Evolutionary conservation across 2,329 filamentous ascomycete genomes (phyloP).

Genomic region (Mollisia scopiformis): DNA sequence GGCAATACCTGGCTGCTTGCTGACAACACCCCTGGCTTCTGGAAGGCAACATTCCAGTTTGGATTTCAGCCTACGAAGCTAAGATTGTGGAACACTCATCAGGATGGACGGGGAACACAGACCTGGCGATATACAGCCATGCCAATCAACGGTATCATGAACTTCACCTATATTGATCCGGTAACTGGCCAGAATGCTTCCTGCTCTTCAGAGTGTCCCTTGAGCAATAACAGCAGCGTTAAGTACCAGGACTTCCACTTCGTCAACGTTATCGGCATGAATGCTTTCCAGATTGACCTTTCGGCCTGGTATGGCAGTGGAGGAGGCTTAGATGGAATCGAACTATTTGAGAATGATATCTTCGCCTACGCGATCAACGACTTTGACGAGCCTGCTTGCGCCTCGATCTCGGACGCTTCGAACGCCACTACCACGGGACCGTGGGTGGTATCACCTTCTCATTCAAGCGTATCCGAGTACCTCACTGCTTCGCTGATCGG

Average conservation of each 20-base stretch:
- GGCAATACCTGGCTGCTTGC: conserved; percentile 82
- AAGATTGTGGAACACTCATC: conserved; percentile 84
- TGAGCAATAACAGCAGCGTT: conserved; percentile 69
- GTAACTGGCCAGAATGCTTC: conserved; percentile 65
- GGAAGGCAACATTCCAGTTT: conserved; percentile 82
- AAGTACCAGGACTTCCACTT: conserved; percentile 89
- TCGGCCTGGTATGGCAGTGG: conserved; percentile 85
- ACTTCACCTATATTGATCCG: conserved; percentile 87
- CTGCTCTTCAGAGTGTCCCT: conserved; percentile 84
- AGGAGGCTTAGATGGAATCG: conserved; percentile 82
- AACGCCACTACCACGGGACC: conserved; percentile 70
- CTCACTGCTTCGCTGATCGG: conserved; percentile 68
- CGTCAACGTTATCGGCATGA: conserved; percentile 87
- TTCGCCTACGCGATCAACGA: conserved; percentile 81
- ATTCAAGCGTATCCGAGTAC: conserved; percentile 74
- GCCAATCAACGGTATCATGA: conserved; percentile 91
- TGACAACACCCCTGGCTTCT: conserved; percentile 77
- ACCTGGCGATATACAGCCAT: conserved; percentile 85
- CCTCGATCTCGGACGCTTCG: conserved; percentile 65
- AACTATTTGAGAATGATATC: conserved; percentile 85
- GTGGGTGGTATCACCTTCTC: conserved; percentile 72
- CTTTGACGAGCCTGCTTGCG: conserved; percentile 89
- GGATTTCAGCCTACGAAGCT: conserved; percentile 86
- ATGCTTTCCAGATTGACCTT: conserved; percentile 81
- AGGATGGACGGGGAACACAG: conserved; percentile 83